phyloP scores from a whole-genome alignment of 192 early-diverging fungal species.

The Coemansia sp. region DNA sequence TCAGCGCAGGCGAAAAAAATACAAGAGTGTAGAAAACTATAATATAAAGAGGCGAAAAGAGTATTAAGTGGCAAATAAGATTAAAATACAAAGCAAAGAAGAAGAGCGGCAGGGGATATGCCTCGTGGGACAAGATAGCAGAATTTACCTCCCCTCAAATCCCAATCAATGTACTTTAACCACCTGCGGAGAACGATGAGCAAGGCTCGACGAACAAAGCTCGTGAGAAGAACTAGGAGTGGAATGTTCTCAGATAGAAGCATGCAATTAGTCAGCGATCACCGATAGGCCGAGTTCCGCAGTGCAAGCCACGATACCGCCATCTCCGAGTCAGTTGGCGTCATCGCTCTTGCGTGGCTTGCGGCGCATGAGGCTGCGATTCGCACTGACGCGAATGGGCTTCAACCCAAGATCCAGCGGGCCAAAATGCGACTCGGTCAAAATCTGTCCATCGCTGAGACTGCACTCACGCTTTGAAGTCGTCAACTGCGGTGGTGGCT shows the following conservation, averaged over 20 bases:
- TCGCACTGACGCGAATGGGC: conserved; percentile 48
- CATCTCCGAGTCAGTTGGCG: neutral
- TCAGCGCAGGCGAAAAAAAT: conserved; percentile 4
- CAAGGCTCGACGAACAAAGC: neutral
- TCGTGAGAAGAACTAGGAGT: neutral
- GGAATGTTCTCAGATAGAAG: neutral
- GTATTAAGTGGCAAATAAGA: neutral
- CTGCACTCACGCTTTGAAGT: neutral
- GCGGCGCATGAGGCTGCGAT: conserved; percentile 47
- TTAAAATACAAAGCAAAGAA: neutral
- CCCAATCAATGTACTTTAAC: neutral
- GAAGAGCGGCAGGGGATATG: neutral
- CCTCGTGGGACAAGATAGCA: neutral
- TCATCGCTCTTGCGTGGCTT: conserved; percentile 6
- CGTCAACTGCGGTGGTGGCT: neutral
- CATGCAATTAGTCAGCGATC: conserved; percentile 3
- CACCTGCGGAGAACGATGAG: neutral
- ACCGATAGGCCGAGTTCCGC: neutral
- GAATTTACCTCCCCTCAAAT: neutral
- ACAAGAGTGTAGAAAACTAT: conserved; percentile 8
- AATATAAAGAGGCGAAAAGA: neutral
- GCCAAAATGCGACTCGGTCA: conserved; percentile 48
- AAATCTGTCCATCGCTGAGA: conserved; percentile 3
- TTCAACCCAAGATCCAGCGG: conserved; percentile 52
- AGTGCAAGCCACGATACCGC: neutral